A percentile compares a stretch with the other conserved stretches of the same genome.
These are phyloP conservation scores for Ceratobasidium sp. DNA, from an alignment of 1,284 basidiomycete genomes.

Conservation along the genomic window DNA sequence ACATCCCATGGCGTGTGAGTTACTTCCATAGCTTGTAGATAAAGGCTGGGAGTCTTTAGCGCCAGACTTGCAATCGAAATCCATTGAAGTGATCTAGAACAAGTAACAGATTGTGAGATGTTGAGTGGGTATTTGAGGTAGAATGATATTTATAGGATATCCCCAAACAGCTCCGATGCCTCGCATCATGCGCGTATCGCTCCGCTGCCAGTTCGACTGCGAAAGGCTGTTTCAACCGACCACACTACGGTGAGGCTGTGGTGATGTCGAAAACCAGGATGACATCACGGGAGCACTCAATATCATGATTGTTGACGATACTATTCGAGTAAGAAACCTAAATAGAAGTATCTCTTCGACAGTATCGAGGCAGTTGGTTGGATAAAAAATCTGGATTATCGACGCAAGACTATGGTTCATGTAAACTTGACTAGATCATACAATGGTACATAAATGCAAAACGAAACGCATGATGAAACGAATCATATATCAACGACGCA, in stretches of 20 bases:
- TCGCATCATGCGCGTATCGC: neutral
- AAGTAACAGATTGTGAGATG: neutral
- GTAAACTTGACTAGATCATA: no score
- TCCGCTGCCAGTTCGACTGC: neutral
- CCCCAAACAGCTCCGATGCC: neutral
- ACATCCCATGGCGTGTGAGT: neutral
- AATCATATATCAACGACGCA: neutral
- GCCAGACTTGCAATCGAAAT: neutral
- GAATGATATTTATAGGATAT: neutral
- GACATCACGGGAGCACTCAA: no score
- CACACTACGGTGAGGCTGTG: neutral
- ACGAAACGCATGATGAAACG: neutral
- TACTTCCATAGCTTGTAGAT: neutral
- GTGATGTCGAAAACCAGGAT: neutral
- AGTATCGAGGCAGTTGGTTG: no score
- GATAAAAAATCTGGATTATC: no score
- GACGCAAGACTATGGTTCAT: no score
- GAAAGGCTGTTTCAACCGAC: neutral
- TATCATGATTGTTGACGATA: no score
- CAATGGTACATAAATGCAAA: no score
- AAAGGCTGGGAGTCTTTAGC: conserved; percentile 2
- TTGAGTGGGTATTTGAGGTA: neutral
- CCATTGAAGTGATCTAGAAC: neutral
- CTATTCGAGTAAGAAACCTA: no score
- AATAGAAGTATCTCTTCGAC: no score